Conservation (phyloP, 331 rosid species). For the Rhamnella rubrinervis region DNA sequence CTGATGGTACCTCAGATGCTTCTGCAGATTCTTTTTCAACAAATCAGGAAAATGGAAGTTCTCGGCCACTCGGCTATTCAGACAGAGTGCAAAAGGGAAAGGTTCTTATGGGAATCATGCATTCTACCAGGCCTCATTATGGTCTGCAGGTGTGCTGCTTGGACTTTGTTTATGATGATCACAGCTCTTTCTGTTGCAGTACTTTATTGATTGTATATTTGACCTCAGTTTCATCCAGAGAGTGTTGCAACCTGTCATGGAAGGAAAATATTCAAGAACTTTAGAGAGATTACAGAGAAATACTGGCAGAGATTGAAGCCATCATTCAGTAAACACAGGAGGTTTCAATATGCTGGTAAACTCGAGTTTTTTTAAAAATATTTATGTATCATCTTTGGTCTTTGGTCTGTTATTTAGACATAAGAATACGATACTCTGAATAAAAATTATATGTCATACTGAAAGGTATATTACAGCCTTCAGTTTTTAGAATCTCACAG, state of each 20-base stretch:
- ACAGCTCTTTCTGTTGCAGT: constrained; percentile 20
- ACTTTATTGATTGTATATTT: constrained; percentile 27
- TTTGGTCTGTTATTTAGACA: neutral
- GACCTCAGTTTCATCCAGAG: constrained; percentile 97
- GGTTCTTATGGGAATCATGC: constrained; percentile 90
- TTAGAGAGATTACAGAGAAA: constrained; percentile 75
- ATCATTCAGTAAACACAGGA: constrained; percentile 30
- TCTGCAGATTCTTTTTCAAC: constrained; percentile 32
- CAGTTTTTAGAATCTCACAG: constrained; percentile 15
- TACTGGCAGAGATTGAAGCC: constrained; percentile 68
- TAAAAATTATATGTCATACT: neutral
- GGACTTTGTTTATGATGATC: constrained; percentile 21
- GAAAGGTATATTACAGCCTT: constrained; percentile 18
- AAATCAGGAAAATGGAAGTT: constrained; percentile 34
- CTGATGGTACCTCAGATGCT: constrained; percentile 33
- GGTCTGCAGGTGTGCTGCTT: constrained; percentile 85
- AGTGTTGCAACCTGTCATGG: constrained; percentile 91
- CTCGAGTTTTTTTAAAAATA: constrained; percentile 28
- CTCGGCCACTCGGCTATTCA: constrained; percentile 28
- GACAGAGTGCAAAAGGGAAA: constrained; percentile 32
- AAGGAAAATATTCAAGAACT: constrained; percentile 78
- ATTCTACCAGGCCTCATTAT: constrained; percentile 89
- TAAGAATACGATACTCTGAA: neutral
- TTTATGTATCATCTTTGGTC: constrained; percentile 6
- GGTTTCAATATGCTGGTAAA: constrained; percentile 60